phyloP scores from a whole-genome alignment of 2,329 filamentous ascomycete species.

The Leptographium wingfieldii region DNA sequence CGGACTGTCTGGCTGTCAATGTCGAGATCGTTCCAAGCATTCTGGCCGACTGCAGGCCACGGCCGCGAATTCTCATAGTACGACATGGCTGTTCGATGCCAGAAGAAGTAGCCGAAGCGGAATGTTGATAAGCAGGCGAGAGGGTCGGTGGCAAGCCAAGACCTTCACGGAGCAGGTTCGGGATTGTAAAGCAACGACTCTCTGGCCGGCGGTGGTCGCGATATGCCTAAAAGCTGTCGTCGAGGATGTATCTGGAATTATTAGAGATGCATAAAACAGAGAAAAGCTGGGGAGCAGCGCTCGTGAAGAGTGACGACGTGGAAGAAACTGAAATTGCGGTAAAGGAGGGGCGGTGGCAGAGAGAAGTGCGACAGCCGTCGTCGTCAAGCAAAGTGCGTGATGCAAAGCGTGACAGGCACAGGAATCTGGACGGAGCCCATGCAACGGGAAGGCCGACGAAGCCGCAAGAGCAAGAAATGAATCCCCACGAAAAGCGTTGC shows the following conservation, averaged over 20 bases:
- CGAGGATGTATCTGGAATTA: background rate
- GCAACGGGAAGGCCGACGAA: no score
- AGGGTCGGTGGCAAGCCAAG: background rate
- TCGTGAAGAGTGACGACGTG: background rate
- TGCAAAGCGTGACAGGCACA: background rate
- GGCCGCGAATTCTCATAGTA: constrained; percentile 18
- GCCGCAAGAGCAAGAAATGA: no score
- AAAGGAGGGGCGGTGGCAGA: background rate
- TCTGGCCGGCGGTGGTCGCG: background rate
- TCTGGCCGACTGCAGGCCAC: constrained; percentile 16
- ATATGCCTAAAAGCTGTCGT: background rate
- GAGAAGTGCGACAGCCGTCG: background rate
- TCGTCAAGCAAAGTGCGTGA: background rate
- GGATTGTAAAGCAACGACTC: background rate
- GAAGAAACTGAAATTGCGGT: background rate
- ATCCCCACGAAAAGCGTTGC: no score
- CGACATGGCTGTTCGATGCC: constrained; percentile 13
- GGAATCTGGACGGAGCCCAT: background rate
- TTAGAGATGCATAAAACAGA: background rate
- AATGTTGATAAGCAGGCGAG: background rate
- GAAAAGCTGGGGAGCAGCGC: background rate
- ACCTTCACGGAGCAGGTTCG: background rate
- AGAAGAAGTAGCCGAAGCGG: background rate
- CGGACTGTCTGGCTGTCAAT: constrained; percentile 16
- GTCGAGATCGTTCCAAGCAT: constrained; percentile 17